Conservation (phyloP, 306 rosid genomes). For the Styphnolobium japonicum region DNA sequence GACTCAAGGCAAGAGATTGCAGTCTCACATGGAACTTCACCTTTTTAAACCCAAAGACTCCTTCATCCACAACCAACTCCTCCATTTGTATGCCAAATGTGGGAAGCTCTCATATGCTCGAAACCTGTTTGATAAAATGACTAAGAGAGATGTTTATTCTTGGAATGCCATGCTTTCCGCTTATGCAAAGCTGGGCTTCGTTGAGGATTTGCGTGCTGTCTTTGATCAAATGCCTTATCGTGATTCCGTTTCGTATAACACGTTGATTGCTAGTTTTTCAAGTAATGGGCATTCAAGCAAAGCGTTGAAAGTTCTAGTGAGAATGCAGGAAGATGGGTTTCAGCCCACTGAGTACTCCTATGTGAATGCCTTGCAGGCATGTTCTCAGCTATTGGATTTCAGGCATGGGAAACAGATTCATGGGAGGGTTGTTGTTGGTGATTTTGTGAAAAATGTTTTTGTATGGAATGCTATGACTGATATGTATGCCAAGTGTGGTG, state of each 20-base stretch:
- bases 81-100: slow-evolving; percentile 48
- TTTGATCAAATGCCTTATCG: slow-evolving; percentile 56
- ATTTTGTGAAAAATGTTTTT: slow-evolving; percentile 30
- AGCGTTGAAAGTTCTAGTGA: slow-evolving; percentile 39
- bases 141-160: slow-evolving; percentile 50
- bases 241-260: slow-evolving; percentile 59
- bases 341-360: slow-evolving; percentile 47
- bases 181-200: slow-evolving; percentile 35
- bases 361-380: slow-evolving; percentile 59
- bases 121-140: slow-evolving; percentile 54
- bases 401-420: slow-evolving; percentile 62
- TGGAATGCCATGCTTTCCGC: slow-evolving; percentile 66
- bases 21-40: slow-evolving; percentile 65
- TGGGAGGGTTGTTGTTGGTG: slow-evolving; percentile 39
- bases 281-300: slow-evolving; percentile 38
- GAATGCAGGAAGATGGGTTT: slow-evolving; percentile 56
- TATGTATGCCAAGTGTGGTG: slow-evolving; percentile 50
- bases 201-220: slow-evolving; percentile 29
- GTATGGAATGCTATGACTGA: slow-evolving; percentile 41
- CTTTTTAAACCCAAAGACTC: slow-evolving; percentile 51
- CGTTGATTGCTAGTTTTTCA: slow-evolving; percentile 48
- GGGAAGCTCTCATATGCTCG: slow-evolving; percentile 53
- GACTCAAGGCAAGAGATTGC: slow-evolving; percentile 58
- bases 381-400: slow-evolving; percentile 49
- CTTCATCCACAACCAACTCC: slow-evolving; percentile 60